Conservation (phyloP, 2,329 filamentous ascomycete species). For the Pleomassaria siparia region DNA sequence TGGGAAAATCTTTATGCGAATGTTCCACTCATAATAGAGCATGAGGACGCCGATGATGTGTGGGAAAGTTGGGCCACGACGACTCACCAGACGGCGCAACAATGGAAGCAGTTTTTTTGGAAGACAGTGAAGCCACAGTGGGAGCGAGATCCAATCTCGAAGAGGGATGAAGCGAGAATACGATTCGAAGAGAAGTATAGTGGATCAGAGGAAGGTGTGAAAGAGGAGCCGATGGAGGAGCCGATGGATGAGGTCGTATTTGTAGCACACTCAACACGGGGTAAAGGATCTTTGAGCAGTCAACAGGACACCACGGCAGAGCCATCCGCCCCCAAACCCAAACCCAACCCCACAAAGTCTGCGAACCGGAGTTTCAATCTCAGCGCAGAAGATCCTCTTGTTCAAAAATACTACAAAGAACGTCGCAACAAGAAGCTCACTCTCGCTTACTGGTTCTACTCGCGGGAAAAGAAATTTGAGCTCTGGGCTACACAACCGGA, state of each 20-base stretch:
- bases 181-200: slow-evolving; percentile 15
- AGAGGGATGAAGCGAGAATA: slow-evolving; percentile 24
- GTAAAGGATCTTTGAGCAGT: no score
- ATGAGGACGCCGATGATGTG: slow-evolving; percentile 14
- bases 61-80: slow-evolving; percentile 29
- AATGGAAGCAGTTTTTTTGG: slow-evolving; percentile 40
- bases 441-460: slow-evolving; percentile 21
- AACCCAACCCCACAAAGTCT: not conserved
- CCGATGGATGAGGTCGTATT: no score
- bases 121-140: slow-evolving; percentile 37
- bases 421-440: slow-evolving; percentile 8
- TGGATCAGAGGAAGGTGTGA: not conserved
- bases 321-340: not conserved
- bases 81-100: slow-evolving; percentile 24
- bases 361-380: no score
- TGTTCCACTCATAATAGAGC: slow-evolving; percentile 20
- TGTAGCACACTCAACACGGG: no score
- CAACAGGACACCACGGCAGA: no score
- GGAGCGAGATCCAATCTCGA: slow-evolving; percentile 24
- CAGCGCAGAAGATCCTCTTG: slow-evolving; percentile 9
- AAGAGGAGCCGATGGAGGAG: slow-evolving; percentile 8
- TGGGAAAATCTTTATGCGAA: slow-evolving; percentile 37
- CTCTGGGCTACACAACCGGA: slow-evolving; percentile 17
- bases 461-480: slow-evolving; percentile 14
- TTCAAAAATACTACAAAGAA: slow-evolving; percentile 15